Evolutionary conservation across 176 grass and related monocot species (phyloP).

Genomic region (Phragmites australis): DNA sequence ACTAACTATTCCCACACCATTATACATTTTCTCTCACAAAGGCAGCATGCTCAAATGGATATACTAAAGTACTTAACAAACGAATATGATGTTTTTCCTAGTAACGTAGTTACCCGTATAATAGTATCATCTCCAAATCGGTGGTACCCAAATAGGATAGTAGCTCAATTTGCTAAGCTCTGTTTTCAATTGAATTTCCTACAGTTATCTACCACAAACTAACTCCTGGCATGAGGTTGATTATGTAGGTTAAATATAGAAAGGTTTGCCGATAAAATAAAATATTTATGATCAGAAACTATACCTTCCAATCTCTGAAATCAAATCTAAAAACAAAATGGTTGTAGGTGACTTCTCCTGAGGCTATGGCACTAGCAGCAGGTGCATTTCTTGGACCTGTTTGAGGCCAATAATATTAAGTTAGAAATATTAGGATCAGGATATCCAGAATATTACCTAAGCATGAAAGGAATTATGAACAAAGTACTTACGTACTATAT

Average conservation of each 20-base stretch:
- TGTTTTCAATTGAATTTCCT: background rate
- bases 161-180: background rate
- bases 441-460: conserved; percentile 17
- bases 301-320: conserved; percentile 93
- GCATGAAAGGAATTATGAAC: background rate
- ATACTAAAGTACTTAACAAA: background rate
- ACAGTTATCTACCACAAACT: background rate
- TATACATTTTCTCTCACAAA: too few relatives aligned
- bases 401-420: conserved; percentile 19
- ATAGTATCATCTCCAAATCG: background rate
- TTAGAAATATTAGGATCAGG: conserved; percentile 1
- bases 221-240: background rate
- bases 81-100: background rate
- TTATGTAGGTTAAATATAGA: background rate
- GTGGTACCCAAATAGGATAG: background rate
- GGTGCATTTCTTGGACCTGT: conserved; percentile 91
- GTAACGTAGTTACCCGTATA: background rate
- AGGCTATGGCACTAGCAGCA: conserved; percentile 57
- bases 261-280: background rate
- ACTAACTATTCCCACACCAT: background rate
- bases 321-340: conserved; percentile 94
- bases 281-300: background rate
- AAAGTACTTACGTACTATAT: conserved; percentile 71
- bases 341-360: conserved; percentile 74
- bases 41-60: background rate